phyloP scores from a whole-genome alignment of 2,329 filamentous ascomycete species.

The Hypoxylon sp. region DNA sequence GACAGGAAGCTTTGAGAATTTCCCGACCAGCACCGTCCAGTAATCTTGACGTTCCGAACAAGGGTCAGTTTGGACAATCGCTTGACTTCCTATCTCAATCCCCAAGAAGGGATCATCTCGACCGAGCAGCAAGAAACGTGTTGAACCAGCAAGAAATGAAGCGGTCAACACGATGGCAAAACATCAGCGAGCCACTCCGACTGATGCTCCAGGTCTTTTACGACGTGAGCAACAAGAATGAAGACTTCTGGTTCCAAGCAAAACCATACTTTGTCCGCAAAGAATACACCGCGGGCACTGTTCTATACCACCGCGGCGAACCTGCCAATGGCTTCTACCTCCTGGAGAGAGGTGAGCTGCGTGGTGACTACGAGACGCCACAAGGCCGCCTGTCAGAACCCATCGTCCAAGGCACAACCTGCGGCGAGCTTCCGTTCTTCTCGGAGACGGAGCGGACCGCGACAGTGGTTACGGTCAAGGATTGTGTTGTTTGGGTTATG shows the following conservation, averaged over 20 bases:
- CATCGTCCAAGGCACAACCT: constrained; percentile 93
- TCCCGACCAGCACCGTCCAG: constrained; percentile 53
- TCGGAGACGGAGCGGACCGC: constrained; percentile 87
- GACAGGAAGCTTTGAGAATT: constrained; percentile 67
- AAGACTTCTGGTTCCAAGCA: constrained; percentile 93
- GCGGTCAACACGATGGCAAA: constrained; percentile 75
- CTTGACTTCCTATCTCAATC: constrained; percentile 71
- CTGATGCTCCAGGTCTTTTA: constrained; percentile 97
- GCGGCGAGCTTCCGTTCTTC: constrained; percentile 96
- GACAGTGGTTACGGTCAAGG: constrained; percentile 82
- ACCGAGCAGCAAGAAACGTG: constrained; percentile 78
- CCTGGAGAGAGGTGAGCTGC: constrained; percentile 85
- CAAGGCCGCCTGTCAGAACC: constrained; percentile 90
- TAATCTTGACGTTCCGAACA: constrained; percentile 59
- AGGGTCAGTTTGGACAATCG: constrained; percentile 42
- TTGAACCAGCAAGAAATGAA: constrained; percentile 71
- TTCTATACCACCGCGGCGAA: constrained; percentile 82
- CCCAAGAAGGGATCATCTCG: constrained; percentile 79
- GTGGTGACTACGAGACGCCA: constrained; percentile 88
- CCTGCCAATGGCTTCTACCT: constrained; percentile 86
- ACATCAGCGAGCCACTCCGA: constrained; percentile 88
- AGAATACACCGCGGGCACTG: constrained; percentile 72
- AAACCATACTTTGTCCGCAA: constrained; percentile 77
- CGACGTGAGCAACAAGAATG: constrained; percentile 82
- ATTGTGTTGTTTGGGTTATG: constrained; percentile 85